phyloP scores from a whole-genome alignment of 2,329 filamentous ascomycete genomes.

The Teratosphaeria viscida region DNA sequence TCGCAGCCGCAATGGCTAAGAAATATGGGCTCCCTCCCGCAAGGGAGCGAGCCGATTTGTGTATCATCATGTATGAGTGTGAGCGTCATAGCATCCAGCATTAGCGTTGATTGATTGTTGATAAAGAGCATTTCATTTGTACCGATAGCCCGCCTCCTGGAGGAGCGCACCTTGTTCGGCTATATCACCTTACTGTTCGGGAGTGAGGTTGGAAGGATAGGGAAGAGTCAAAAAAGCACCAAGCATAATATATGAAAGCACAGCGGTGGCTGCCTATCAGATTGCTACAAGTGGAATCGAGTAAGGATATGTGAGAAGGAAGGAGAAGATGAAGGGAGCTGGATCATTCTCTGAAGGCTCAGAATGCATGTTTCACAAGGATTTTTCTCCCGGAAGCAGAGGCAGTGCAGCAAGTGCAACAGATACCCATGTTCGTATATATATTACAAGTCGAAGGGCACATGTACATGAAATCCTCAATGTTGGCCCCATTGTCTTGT shows the following conservation, averaged over 20 bases:
- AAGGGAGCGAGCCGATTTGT: conserved; percentile 5
- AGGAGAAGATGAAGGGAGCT: background rate
- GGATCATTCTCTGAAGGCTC: background rate
- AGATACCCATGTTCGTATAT: conserved; percentile 12
- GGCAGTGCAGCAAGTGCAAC: conserved; percentile 1
- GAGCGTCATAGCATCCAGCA: conserved; percentile 21
- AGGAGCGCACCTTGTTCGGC: background rate
- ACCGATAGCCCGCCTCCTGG: conserved; percentile 3
- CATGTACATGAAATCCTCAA: background rate
- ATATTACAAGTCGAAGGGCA: conserved; percentile 1
- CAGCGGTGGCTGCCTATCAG: background rate
- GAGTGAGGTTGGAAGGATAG: background rate
- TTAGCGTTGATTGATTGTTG: conserved; percentile 20
- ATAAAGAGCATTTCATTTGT: conserved; percentile 19
- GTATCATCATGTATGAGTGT: conserved; percentile 16
- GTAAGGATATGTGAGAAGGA: background rate
- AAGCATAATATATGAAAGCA: conserved; percentile 1
- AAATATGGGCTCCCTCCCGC: background rate
- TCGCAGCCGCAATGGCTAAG: background rate
- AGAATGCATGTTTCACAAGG: background rate
- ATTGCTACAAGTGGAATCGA: background rate
- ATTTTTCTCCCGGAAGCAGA: background rate
- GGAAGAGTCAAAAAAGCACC: conserved; percentile 2
- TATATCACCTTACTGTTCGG: background rate
- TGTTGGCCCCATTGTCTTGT: background rate